A percentile compares a stretch with the other conserved stretches of the same genome.
phyloP scores from a whole-genome alignment of 1,139 yeast species.

The Kodamaea ohmeri region DNA sequence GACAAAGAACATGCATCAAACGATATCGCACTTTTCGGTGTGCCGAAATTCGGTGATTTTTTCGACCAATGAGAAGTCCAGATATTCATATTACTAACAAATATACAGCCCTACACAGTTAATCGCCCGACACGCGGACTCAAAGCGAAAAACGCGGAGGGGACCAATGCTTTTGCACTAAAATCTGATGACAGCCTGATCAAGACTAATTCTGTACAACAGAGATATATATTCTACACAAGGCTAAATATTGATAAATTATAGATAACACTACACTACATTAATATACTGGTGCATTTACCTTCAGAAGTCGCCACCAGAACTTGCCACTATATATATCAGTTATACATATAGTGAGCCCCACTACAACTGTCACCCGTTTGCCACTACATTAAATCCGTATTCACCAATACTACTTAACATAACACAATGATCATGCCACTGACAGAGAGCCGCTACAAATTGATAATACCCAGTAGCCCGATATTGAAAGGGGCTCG shows the following conservation, averaged over 20 bases:
- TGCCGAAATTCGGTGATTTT: slow-evolving; percentile 5
- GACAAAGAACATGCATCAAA: neutral
- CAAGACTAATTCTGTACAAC: neutral
- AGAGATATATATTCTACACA: slow-evolving; percentile 1
- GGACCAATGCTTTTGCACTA: slow-evolving; percentile 7
- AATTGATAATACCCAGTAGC: slow-evolving; percentile 10
- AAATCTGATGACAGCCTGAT: slow-evolving; percentile 7
- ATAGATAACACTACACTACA: no score
- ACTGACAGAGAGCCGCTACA: slow-evolving; percentile 9
- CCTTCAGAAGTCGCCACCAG: no score
- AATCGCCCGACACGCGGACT: slow-evolving; percentile 6
- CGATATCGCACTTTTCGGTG: slow-evolving; percentile 4
- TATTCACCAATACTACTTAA: neutral
- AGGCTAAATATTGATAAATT: neutral
- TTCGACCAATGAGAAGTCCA: slow-evolving; percentile 13
- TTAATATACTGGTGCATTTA: no score
- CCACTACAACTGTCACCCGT: no score
- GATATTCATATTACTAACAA: slow-evolving; percentile 12
- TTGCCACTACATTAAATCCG: no score
- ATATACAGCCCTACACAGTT: neutral
- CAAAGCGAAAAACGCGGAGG: slow-evolving; percentile 1
- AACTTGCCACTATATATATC: neutral
- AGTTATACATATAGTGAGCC: no score
- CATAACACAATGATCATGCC: slow-evolving; percentile 8
- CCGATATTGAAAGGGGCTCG: slow-evolving; percentile 7